These are phyloP conservation scores for Powellomyces hirtus DNA, from an alignment of 192 early-diverging fungal genomes.

Conservation along the genomic window DNA sequence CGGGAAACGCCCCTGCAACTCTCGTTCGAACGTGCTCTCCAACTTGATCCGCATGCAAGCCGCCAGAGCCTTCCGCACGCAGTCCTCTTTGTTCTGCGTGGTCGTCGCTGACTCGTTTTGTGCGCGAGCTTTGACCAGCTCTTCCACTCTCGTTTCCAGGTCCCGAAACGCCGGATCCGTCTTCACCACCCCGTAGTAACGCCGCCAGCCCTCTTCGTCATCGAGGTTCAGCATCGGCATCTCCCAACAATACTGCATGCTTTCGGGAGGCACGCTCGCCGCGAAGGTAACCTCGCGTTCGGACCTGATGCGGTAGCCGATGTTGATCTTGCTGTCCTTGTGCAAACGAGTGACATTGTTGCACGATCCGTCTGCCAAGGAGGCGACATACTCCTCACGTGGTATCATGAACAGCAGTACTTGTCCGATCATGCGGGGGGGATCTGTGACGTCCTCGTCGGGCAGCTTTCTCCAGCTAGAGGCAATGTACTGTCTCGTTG, in stretches of 20 bases:
- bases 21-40: too few species aligned
- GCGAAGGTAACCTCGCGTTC: neutral
- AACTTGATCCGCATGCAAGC: too few species aligned
- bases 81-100: too few species aligned
- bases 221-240: neutral
- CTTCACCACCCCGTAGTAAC: neutral
- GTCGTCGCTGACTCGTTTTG: too few species aligned
- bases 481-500: too few species aligned
- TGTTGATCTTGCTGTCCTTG: neutral
- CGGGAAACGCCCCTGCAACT: too few species aligned
- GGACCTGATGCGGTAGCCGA: neutral
- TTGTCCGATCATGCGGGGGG: too few species aligned
- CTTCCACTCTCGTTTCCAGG: neutral
- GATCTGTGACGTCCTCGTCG: too few species aligned
- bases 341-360: neutral
- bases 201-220: neutral
- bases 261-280: neutral
- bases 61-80: too few species aligned
- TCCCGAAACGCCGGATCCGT: neutral
- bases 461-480: too few species aligned
- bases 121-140: neutral
- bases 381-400: neutral
- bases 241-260: neutral
- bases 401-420: neutral
- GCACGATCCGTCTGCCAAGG: neutral